Conservation (phyloP, 2,329 filamentous ascomycete genomes). For the Paradendryphiella salina region DNA sequence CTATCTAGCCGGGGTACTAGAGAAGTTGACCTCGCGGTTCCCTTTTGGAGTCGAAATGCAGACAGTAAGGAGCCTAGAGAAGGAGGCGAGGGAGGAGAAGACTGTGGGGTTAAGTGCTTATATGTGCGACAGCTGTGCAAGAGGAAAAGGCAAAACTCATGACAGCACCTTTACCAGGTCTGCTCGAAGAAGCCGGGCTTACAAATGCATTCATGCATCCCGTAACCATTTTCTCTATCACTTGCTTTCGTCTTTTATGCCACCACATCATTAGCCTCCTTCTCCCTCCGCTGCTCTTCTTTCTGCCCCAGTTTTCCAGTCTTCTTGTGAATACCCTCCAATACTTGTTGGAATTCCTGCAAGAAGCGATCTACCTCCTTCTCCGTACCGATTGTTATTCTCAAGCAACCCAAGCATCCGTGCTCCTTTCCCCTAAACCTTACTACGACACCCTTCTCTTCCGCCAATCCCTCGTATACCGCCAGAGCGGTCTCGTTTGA, state of each 20-base stretch:
- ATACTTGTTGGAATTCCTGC: slow-evolving; percentile 61
- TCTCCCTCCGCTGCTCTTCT: slow-evolving; percentile 53
- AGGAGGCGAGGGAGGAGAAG: too few relatives aligned
- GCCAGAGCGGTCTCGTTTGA: slow-evolving; percentile 77
- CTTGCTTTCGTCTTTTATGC: slow-evolving; percentile 37
- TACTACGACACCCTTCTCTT: slow-evolving; percentile 86
- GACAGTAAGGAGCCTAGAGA: too few relatives aligned
- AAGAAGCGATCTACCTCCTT: slow-evolving; percentile 81
- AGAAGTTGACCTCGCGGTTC: too few relatives aligned
- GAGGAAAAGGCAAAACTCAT: too few relatives aligned
- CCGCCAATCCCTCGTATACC: slow-evolving; percentile 83
- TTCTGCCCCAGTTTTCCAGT: slow-evolving; percentile 34
- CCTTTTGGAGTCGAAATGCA: too few relatives aligned
- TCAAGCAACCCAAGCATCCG: slow-evolving; percentile 83
- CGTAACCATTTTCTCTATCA: too few relatives aligned
- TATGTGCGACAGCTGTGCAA: too few relatives aligned
- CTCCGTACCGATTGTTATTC: slow-evolving; percentile 91
- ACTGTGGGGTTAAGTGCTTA: too few relatives aligned
- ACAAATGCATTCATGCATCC: too few relatives aligned
- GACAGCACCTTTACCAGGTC: too few relatives aligned
- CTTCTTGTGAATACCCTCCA: slow-evolving; percentile 54
- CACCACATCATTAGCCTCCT: slow-evolving; percentile 55
- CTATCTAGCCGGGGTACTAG: too few relatives aligned
- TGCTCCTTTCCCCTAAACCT: slow-evolving; percentile 91
- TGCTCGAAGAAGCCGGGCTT: too few relatives aligned